Conservation (phyloP, 768 basidiomycete species). For the Lentinus brumalis region DNA sequence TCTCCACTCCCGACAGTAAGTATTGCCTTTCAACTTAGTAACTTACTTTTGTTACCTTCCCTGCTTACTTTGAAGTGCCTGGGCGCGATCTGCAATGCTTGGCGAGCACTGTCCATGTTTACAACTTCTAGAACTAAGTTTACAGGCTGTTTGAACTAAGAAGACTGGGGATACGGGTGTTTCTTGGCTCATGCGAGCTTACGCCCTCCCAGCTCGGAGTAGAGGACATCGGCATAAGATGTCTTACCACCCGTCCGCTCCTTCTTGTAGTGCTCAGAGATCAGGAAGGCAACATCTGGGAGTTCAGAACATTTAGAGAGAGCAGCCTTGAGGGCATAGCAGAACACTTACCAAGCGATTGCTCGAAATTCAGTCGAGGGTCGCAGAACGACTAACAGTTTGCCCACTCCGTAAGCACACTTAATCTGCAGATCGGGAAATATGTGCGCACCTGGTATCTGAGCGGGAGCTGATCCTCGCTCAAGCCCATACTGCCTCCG, state of each 20-base stretch:
- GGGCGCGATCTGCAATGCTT: no score
- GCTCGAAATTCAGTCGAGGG: constrained; percentile 91
- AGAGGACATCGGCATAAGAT: constrained; percentile 30
- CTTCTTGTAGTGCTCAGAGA: constrained; percentile 80
- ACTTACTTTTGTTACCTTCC: no score
- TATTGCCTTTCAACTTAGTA: no score
- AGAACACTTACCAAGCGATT: constrained; percentile 73
- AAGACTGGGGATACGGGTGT: no score
- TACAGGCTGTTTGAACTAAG: no score
- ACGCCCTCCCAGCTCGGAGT: constrained; percentile 33
- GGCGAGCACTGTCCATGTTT: no score
- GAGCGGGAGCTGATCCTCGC: constrained; percentile 85
- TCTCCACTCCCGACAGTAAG: not conserved
- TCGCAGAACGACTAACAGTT: constrained; percentile 83
- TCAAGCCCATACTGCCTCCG: constrained; percentile 94
- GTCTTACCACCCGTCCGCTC: constrained; percentile 41
- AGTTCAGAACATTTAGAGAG: not conserved
- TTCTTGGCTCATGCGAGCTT: constrained; percentile 4
- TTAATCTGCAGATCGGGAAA: no score
- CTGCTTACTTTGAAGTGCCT: no score
- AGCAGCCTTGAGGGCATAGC: no score
- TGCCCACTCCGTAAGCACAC: not conserved
- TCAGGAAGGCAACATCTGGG: constrained; percentile 81
- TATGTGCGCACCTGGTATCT: constrained; percentile 71
- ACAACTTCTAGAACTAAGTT: not conserved